Conservation (phyloP, 148 eudicot species). For the Arctostaphylos glauca region DNA sequence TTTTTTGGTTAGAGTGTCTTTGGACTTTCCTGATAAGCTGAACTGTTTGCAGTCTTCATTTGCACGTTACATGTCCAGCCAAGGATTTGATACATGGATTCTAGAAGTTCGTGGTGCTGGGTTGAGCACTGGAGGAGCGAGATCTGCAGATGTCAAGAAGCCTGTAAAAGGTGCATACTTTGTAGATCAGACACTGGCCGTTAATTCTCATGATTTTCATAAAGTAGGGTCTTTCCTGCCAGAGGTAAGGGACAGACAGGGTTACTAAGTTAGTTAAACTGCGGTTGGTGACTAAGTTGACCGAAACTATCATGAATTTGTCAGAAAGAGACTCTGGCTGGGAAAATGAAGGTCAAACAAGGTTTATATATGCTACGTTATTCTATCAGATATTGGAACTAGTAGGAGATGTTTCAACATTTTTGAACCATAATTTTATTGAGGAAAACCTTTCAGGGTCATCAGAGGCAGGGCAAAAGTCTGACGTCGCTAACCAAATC, state of each 20-base stretch:
- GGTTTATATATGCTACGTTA: slow-evolving; percentile 56
- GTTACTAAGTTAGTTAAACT: slow-evolving; percentile 10
- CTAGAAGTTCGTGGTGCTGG: slow-evolving; percentile 98
- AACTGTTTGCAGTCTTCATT: slow-evolving; percentile 71
- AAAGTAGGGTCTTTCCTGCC: slow-evolving; percentile 31
- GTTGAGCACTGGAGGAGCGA: slow-evolving; percentile 49
- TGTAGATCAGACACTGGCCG: slow-evolving; percentile 27
- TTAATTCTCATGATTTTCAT: slow-evolving; percentile 19
- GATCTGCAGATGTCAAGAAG: slow-evolving; percentile 42
- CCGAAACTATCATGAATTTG: slow-evolving; percentile 64
- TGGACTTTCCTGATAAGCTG: slow-evolving; percentile 3
- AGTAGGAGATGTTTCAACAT: slow-evolving; percentile 36
- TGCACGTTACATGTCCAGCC: slow-evolving; percentile 93
- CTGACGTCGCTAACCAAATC: slow-evolving; percentile 60
- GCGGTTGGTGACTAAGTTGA: slow-evolving; percentile 53
- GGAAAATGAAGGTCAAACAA: slow-evolving; percentile 71
- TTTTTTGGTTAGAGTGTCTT: background rate
- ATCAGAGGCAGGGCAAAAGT: slow-evolving; percentile 60
- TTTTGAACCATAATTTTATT: background rate
- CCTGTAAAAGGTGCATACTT: slow-evolving; percentile 31
- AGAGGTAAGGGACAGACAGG: slow-evolving; percentile 33
- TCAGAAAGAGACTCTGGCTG: slow-evolving; percentile 81
- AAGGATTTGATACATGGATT: slow-evolving; percentile 99
- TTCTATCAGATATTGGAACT: slow-evolving; percentile 73
- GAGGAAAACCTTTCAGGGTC: slow-evolving; percentile 53